Evolutionary conservation across 2,329 filamentous ascomycete genomes (phyloP), one percentile per base, ranked within the genome.

Genomic region (Pseudogymnoascus sp.): DNA sequence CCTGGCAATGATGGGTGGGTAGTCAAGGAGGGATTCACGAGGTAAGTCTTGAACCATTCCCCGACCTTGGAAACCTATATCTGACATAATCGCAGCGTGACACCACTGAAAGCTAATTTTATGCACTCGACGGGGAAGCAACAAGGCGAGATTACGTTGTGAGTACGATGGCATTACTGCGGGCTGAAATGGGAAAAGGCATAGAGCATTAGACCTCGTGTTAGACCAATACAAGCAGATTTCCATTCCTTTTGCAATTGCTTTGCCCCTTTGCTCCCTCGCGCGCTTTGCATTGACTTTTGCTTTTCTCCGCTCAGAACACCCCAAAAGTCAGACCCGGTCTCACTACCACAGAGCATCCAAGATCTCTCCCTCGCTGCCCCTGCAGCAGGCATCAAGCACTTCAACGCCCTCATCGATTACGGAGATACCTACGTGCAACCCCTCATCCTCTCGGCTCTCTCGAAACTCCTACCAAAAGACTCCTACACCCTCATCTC

Each of bases 1-100:
- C 89, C 90, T 3, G 92, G 92, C 3, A 96, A 91, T 72, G 95
- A 99, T 76, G 95, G 93, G 5, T 97, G 93, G 91, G 88, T 88
- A 37, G 90, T 99, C 24, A 89, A 89, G 73, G 87, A 96, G 73
- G 91, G 91, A 28, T 86, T 89, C 75, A 96, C 93, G 11, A 95
- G 90, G 90, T 91, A 77, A 70, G 80, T 76, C 31, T 33, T 43
- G 14, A 33, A 6, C 31, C 38, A 40, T 28, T 19, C 60, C 46
- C 46, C 19, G 53, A 43, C 35, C 28, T 63, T 60, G 35, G 14
- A 41, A 62, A 33, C 8, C 31, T 26, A 62, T 62, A 5, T 61
- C 67, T 69, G 64, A 63, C 46, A 63, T 65, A 38, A 43, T 70
- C 31, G 66, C 71, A 96, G 92, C 75, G 86, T 99, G 63, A 97